Evolutionary conservation across 2,329 filamentous ascomycete species (phyloP), one percentile per base, ranked within the genome.

Genomic region (Dactylellina leptospora): DNA sequence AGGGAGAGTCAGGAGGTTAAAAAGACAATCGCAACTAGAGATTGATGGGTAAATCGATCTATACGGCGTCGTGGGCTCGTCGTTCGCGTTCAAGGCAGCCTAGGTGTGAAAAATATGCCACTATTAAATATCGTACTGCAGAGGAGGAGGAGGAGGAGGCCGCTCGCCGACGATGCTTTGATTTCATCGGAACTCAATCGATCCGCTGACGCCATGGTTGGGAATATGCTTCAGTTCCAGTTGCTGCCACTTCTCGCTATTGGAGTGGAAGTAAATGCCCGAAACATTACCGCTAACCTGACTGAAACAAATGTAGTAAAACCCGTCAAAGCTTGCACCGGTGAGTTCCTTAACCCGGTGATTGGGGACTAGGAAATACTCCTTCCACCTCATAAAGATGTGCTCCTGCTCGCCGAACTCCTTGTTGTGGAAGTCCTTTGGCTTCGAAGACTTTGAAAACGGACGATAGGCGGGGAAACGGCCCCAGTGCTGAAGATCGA

Each of bases 281-380:
- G 88, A 93, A 40, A 99, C 90, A 74, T 86, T 88, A 5, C 93
- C 95, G 74, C 88, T 86, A 51, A 92, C 83, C 81, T 97, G 93
- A 80, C 97, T 96, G 82, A 97, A 97, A 82, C 93, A 97, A 75
- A 99, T 97, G 78, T 99, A 99, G 80, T 97, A 99, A 79, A 99
- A 99, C 0, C 95, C 95, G 78, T 99, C 95, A 72, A 97, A 99
- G 78, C 93, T 97, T 5, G 95, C 95, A 16, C 95, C 95, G 30
- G 88, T 90, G 73, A 99, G 96, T 9, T 91, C 96, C 73, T 89
- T 86, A 18, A 97, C 92, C 13, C 91, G 87, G 79, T 99, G 95
- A 78, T 99, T 93, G 1, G 95, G 95, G 0, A 99, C 95, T 0
- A 99, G 83, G 77, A 99, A 99, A 77, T 96, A 92, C 78, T 99